Evolutionary conservation across 2,329 filamentous ascomycete species (phyloP), one percentile per base, ranked within the genome.

Genomic region (Xylaria sp.): DNA sequence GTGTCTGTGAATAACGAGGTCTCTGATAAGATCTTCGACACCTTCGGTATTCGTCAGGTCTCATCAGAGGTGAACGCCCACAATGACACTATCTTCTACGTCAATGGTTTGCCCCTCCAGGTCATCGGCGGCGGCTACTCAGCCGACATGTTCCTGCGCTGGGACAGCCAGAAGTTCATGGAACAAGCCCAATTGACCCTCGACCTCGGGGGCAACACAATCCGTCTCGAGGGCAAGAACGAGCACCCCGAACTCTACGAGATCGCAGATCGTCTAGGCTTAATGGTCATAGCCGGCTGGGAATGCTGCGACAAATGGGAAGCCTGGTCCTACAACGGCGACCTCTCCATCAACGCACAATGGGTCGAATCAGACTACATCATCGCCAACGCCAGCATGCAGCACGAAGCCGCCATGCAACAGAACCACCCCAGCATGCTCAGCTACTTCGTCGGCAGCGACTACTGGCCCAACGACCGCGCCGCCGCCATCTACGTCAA

Each of bases 281-380:
- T 87, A 42, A 85, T 88, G 83, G 70, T 87, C 0, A 73, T 88
- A 44, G 74, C 83, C 0, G 85, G 85, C 0, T 88, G 84, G 83
- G 84, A 87, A 61, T 88, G 85, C 69, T 88, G 85, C 68, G 82
- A 87, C 65, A 87, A 87, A 68, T 88, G 85, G 85, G 85, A 88
- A 66, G 81, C 79, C 0, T 88, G 83, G 83, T 69, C 66, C 53
- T 85, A 86, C 69, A 87, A 87, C 64, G 69, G 80, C 10, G 80
- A 87, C 52, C 63, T 80, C 5, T 61, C 72, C 6, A 65, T 76
- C 23, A 70, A 75, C 52, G 71, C 74, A 0, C 65, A 71, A 2
- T 87, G 83, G 83, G 72, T 69, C 0, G 76, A 80, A 0, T 65
- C 70, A 1, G 85, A 87, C 69, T 87, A 87, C 67, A 63, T 58